phyloP scores from a whole-genome alignment of 768 basidiomycete species.

The Tulasnella sp. region DNA sequence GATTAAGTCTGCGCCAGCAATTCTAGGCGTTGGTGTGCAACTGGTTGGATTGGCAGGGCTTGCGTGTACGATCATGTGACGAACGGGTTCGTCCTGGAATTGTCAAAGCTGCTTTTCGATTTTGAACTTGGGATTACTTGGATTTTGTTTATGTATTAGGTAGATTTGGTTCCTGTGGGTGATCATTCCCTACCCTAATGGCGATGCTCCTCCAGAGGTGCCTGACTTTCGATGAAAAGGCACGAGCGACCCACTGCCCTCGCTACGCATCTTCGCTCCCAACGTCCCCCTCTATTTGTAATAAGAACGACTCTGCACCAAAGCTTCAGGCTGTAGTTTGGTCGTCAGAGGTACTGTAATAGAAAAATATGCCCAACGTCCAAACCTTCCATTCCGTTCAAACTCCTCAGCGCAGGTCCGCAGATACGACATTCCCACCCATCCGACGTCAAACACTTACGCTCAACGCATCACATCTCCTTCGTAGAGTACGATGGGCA shows the following conservation, averaged over 20 bases:
- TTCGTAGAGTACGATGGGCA: neutral
- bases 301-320: too few species aligned
- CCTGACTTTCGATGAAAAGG: neutral
- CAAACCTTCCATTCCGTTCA: too few species aligned
- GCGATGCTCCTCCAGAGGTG: neutral
- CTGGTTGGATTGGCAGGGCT: neutral
- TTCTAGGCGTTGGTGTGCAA: slow-evolving; percentile 1
- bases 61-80: slow-evolving; percentile 5
- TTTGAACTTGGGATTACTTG: neutral
- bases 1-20: neutral
- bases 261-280: too few species aligned
- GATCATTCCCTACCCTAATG: neutral
- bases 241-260: neutral
- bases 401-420: too few species aligned
- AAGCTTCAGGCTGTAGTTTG: too few species aligned
- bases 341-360: too few species aligned
- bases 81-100: neutral
- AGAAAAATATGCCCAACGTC: too few species aligned
- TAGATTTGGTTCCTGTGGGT: neutral
- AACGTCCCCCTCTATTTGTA: too few species aligned
- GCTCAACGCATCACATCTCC: neutral
- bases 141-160: neutral
- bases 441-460: neutral
- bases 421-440: neutral
- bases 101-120: neutral